Evolutionary conservation across 331 rosid genomes (phyloP).

Genomic region (Rosa hybrid): DNA sequence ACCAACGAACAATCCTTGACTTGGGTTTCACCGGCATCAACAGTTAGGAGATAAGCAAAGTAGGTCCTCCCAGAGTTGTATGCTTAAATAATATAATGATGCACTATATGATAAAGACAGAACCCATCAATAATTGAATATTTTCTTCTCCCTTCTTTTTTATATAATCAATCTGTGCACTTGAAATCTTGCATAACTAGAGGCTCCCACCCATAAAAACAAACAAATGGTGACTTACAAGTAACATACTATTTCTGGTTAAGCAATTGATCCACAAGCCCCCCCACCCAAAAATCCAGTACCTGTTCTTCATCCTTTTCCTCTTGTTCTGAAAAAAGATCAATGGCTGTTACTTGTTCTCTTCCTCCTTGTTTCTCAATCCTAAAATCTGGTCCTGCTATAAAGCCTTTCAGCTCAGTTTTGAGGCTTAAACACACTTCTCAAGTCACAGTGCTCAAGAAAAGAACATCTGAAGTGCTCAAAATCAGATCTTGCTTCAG

Average conservation of each 20-base stretch:
- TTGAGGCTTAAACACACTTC: conserved; percentile 43
- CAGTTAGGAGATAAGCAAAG: conserved; percentile 45
- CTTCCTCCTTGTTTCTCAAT: conserved; percentile 44
- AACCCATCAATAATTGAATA: conserved; percentile 44
- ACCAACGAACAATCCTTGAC: conserved; percentile 20
- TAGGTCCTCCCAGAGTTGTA: conserved; percentile 31
- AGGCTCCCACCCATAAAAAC: not conserved
- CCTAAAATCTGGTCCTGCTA: conserved; percentile 47
- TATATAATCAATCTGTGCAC: not conserved
- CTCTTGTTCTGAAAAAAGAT: conserved; percentile 25
- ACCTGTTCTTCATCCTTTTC: conserved; percentile 10
- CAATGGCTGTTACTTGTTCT: conserved; percentile 59
- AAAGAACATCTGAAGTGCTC: conserved; percentile 19
- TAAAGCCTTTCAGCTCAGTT: conserved; percentile 42
- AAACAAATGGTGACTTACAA: not conserved
- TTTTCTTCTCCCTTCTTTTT: not conserved
- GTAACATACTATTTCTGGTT: not conserved
- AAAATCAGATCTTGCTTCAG: conserved; percentile 69
- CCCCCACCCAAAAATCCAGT: conserved; percentile 15
- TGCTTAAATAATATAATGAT: conserved; percentile 20
- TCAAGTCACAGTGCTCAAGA: conserved; percentile 46
- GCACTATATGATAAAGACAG: conserved; percentile 28
- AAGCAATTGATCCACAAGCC: not conserved
- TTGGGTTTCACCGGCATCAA: conserved; percentile 38
- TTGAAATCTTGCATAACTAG: not conserved